Percentiles rank a stretch among this genome's conserved stretches.
Evolutionary conservation across 225 moss, liverwort and hornwort species (phyloP).

Genomic region (Thuidium tamariscinum): DNA sequence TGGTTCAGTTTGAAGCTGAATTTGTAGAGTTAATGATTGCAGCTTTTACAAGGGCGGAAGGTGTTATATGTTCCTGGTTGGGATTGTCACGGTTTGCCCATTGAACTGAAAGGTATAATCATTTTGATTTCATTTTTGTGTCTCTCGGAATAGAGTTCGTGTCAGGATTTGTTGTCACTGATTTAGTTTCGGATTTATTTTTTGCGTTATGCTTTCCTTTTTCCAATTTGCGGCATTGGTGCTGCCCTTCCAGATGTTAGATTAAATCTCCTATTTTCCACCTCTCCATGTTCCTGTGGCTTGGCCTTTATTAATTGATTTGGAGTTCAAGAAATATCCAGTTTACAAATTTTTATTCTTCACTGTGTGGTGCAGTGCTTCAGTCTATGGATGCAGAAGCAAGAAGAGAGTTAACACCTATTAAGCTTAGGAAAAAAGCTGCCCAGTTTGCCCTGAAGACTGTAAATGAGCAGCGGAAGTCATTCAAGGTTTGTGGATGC

Average conservation of each 20-base stretch:
- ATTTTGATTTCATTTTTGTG: not conserved
- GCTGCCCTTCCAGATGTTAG: not conserved
- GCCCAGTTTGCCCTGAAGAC: conserved; percentile 96
- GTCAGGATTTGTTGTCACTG: not conserved
- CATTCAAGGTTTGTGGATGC: conserved; percentile 64
- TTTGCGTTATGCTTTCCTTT: not conserved
- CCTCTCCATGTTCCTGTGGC: not conserved
- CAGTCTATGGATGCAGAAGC: conserved; percentile 93
- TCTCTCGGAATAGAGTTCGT: not conserved
- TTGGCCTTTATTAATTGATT: not conserved
- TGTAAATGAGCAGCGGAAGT: conserved; percentile 82
- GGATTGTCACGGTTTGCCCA: conserved; percentile 98
- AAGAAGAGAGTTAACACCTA: conserved; percentile 81
- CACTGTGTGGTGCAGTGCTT: conserved; percentile 56
- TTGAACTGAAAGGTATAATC: conserved; percentile 77
- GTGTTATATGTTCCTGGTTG: conserved; percentile 91
- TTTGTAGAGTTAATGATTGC: conserved; percentile 3
- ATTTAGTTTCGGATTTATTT: not conserved
- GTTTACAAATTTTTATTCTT: not conserved
- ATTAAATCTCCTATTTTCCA: not conserved
- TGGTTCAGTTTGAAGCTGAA: conserved; percentile 6
- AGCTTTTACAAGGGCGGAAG: conserved; percentile 95
- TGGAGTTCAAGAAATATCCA: not conserved
- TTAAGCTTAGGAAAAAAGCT: conserved; percentile 91
- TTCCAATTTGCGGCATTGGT: not conserved